phyloP scores from a whole-genome alignment of 1,284 basidiomycete species.

The Moesziomyces parantarcticus region DNA sequence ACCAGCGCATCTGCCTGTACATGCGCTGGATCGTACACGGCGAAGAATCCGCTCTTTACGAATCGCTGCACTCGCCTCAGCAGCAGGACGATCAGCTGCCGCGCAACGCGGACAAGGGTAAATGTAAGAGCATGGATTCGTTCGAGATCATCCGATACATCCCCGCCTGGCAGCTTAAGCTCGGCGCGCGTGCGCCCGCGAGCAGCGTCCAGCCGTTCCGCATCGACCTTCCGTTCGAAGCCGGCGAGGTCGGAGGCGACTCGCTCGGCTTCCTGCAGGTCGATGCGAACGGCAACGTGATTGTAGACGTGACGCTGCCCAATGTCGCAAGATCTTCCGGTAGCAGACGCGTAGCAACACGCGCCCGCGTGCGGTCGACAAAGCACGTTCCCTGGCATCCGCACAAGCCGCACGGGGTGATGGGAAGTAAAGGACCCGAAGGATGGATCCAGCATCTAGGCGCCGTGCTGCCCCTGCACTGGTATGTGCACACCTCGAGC shows the following conservation, averaged over 20 bases:
- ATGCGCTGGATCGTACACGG: slow-evolving; percentile 46
- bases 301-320: slow-evolving; percentile 21
- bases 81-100: not conserved
- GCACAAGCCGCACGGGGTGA: not conserved
- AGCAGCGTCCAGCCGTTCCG: slow-evolving; percentile 23
- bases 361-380: slow-evolving; percentile 19
- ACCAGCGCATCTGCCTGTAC: slow-evolving; percentile 44
- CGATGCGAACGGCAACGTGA: slow-evolving; percentile 16
- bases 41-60: slow-evolving; percentile 15
- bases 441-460: slow-evolving; percentile 40
- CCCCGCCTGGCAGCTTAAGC: slow-evolving; percentile 29
- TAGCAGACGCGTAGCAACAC: slow-evolving; percentile 2
- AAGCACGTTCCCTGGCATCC: slow-evolving; percentile 18
- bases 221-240: slow-evolving; percentile 13
- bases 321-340: not conserved
- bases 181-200: slow-evolving; percentile 3
- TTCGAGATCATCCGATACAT: slow-evolving; percentile 36
- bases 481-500: slow-evolving; percentile 38
- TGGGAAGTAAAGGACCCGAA: slow-evolving; percentile 30
- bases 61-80: not conserved
- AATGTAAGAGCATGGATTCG: slow-evolving; percentile 5
- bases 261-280: slow-evolving; percentile 23
- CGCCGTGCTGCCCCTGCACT: slow-evolving; percentile 25
- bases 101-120: slow-evolving; percentile 1
- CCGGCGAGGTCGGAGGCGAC: not conserved